Evolutionary conservation across 306 rosid genomes (phyloP).

Genomic region (Cercis canadensis): DNA sequence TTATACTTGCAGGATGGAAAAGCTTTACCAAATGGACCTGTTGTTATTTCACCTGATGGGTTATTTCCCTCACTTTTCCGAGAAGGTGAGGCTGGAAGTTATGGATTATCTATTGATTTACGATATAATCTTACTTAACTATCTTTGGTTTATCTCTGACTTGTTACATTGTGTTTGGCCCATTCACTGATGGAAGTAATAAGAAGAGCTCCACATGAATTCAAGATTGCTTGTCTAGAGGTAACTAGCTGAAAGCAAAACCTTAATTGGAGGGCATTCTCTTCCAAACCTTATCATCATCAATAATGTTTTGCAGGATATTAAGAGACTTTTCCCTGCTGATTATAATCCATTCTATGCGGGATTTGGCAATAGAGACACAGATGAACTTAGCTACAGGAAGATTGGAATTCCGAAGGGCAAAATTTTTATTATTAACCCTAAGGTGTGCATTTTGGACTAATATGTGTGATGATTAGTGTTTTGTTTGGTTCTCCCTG

Average conservation of each 20-base stretch:
- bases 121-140: too few relatives aligned
- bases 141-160: conserved; percentile 27
- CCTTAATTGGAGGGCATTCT: conserved; percentile 9
- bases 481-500: conserved; percentile 16
- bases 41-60: conserved; percentile 98
- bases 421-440: conserved; percentile 93
- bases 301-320: conserved; percentile 63
- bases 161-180: conserved; percentile 36
- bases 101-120: too few relatives aligned
- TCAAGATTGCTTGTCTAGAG: conserved; percentile 98
- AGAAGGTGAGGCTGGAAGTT: conserved; percentile 64
- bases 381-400: conserved; percentile 94
- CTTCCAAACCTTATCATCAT: conserved; percentile 3
- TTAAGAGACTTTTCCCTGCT: conserved; percentile 82
- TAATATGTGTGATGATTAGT: conserved; percentile 11
- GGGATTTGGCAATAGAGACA: conserved; percentile 96
- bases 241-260: conserved; percentile 49
- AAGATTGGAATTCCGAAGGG: conserved; percentile 98
- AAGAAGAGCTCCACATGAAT: conserved; percentile 99
- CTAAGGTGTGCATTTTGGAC: conserved; percentile 68
- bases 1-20: conserved; percentile 79
- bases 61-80: conserved; percentile 89
- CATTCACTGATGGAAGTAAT: conserved; percentile 63
- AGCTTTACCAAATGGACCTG: conserved; percentile 87
- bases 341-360: conserved; percentile 98